phyloP scores from a whole-genome alignment of 305 asterid genomes.

The Petunia hybrid region DNA sequence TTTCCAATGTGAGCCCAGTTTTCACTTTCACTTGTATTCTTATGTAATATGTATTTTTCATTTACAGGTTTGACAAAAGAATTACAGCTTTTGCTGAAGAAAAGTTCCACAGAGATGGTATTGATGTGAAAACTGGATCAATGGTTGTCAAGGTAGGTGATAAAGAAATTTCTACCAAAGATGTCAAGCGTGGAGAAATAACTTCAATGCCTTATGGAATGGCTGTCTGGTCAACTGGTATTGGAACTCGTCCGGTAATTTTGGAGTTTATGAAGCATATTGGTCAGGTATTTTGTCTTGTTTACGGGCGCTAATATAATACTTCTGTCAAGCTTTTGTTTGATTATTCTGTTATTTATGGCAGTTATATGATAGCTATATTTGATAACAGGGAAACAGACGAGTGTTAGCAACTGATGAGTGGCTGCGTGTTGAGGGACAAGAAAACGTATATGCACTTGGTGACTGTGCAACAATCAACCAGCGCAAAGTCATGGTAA shows the following conservation, averaged over 20 bases:
- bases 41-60: conserved; percentile 33
- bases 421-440: conserved; percentile 90
- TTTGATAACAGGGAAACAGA: conserved; percentile 61
- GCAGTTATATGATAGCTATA: background rate
- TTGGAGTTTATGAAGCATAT: conserved; percentile 86
- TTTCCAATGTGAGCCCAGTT: conserved; percentile 17
- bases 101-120: conserved; percentile 89
- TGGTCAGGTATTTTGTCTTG: conserved; percentile 74
- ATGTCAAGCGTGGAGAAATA: conserved; percentile 70
- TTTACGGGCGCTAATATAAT: conserved; percentile 28
- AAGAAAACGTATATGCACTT: conserved; percentile 73
- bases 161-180: conserved; percentile 81
- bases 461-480: conserved; percentile 97
- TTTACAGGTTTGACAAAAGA: conserved; percentile 94
- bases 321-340: conserved; percentile 12
- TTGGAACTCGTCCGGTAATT: conserved; percentile 94
- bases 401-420: conserved; percentile 95
- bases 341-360: background rate
- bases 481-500: conserved; percentile 93
- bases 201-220: conserved; percentile 87
- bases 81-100: conserved; percentile 95
- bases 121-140: conserved; percentile 85
- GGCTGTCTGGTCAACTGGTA: conserved; percentile 99
- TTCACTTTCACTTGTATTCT: conserved; percentile 28
- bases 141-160: conserved; percentile 92